Evolutionary conservation across 345 rosid genomes (phyloP).

Genomic region (Populus tremula): DNA sequence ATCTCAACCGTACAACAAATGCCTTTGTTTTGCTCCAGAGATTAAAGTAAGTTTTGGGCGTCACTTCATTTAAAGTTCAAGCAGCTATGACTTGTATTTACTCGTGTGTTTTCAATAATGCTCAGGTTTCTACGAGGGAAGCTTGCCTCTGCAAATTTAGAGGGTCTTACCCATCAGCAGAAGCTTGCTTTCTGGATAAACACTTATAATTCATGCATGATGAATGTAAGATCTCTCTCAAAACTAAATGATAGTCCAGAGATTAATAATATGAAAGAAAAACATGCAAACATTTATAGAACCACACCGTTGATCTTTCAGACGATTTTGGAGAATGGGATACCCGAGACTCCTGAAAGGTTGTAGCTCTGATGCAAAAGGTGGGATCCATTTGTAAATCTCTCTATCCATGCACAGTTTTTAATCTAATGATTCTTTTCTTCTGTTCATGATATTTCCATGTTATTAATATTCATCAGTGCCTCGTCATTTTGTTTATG

Average conservation of each 20-base stretch:
- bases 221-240: slow-evolving; percentile 59
- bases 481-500: neutral
- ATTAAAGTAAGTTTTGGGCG: slow-evolving; percentile 53
- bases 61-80: neutral
- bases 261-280: neutral
- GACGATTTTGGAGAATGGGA: slow-evolving; percentile 81
- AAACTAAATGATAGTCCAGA: neutral
- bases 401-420: neutral
- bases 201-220: slow-evolving; percentile 74
- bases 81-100: slow-evolving; percentile 10
- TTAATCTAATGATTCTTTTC: neutral
- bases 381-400: slow-evolving; percentile 30
- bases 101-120: slow-evolving; percentile 10
- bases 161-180: slow-evolving; percentile 80
- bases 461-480: neutral
- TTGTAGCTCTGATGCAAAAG: slow-evolving; percentile 87
- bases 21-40: slow-evolving; percentile 63
- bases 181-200: slow-evolving; percentile 98
- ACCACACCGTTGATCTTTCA: slow-evolving; percentile 18
- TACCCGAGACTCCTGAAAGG: slow-evolving; percentile 73
- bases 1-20: slow-evolving; percentile 52
- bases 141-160: slow-evolving; percentile 62
- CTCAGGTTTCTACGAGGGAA: slow-evolving; percentile 68
- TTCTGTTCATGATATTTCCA: neutral
- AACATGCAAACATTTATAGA: slow-evolving; percentile 8